A percentile compares a stretch with the other conserved stretches of the same genome.
Evolutionary conservation across 805 yeast species (phyloP).

Genomic region (Ogataea glucozyma): DNA sequence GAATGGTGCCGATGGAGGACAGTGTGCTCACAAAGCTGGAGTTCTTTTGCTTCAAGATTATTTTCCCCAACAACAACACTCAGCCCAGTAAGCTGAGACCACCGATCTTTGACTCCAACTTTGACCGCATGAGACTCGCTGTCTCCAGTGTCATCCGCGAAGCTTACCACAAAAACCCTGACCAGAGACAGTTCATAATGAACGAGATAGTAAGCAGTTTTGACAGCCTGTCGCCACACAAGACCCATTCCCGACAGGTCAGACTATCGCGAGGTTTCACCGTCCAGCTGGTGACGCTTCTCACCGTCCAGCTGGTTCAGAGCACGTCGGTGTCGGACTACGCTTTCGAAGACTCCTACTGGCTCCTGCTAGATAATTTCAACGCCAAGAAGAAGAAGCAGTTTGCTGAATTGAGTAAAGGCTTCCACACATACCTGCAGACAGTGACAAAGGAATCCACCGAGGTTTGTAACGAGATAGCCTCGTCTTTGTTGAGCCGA

Average conservation of each 20-base stretch:
- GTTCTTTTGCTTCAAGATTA: slow-evolving; percentile 44
- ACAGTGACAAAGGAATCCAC: slow-evolving; percentile 12
- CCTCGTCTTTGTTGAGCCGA: slow-evolving; percentile 32
- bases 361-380: slow-evolving; percentile 17
- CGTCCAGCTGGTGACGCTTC: slow-evolving; percentile 49
- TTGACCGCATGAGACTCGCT: slow-evolving; percentile 30
- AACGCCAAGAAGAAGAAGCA: slow-evolving; percentile 15
- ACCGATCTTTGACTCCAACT: slow-evolving; percentile 23
- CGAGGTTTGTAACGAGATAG: slow-evolving; percentile 31
- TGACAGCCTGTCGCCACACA: slow-evolving; percentile 49
- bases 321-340: slow-evolving; percentile 18
- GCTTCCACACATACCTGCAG: slow-evolving; percentile 13
- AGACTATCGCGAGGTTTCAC: slow-evolving; percentile 45
- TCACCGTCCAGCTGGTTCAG: slow-evolving; percentile 47
- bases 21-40: slow-evolving; percentile 57
- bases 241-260: slow-evolving; percentile 43
- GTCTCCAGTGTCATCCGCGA: slow-evolving; percentile 35
- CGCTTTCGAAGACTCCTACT: slow-evolving; percentile 27
- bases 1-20: slow-evolving; percentile 43
- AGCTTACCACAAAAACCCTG: slow-evolving; percentile 43
- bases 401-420: slow-evolving; percentile 11
- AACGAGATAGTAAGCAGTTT: slow-evolving; percentile 58
- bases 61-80: slow-evolving; percentile 40
- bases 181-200: slow-evolving; percentile 61
- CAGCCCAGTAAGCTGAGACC: slow-evolving; percentile 30